A percentile compares a stretch with the other conserved stretches of the same genome.
Conservation (phyloP, 805 yeast species). For the Candida khao-thaluensis region DNA sequence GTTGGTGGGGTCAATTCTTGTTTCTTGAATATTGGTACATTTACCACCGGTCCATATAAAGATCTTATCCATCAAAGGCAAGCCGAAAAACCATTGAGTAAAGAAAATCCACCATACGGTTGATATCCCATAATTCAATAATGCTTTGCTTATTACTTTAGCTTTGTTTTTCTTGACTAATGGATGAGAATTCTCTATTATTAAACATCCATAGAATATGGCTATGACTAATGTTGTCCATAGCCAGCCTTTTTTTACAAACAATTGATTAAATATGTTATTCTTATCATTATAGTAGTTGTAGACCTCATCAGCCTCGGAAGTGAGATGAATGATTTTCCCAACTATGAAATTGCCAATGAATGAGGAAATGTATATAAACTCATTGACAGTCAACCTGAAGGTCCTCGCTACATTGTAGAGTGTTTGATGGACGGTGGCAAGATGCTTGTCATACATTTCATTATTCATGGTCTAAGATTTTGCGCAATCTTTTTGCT, state of each 20-base stretch:
- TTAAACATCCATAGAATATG: constrained; percentile 24
- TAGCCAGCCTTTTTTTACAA: constrained; percentile 90
- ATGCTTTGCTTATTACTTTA: constrained; percentile 18
- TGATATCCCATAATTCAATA: constrained; percentile 48
- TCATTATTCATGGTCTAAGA: constrained; percentile 5
- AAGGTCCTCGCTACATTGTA: background rate
- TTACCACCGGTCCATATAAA: constrained; percentile 81
- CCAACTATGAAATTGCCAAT: constrained; percentile 48
- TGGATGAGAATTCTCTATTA: constrained; percentile 11
- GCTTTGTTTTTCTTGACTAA: constrained; percentile 8
- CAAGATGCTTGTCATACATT: constrained; percentile 5
- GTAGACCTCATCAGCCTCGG: constrained; percentile 47
- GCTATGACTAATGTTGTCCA: constrained; percentile 61
- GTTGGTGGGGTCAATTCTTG: constrained; percentile 7
- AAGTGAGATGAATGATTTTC: constrained; percentile 44
- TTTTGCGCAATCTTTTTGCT: constrained; percentile 3
- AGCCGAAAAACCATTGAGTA: constrained; percentile 84
- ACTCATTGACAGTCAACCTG: constrained; percentile 19
- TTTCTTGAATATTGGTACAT: constrained; percentile 44
- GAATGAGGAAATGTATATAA: constrained; percentile 32
- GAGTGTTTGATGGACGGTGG: constrained; percentile 2
- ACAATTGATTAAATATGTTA: constrained; percentile 65
- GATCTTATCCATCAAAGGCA: constrained; percentile 85
- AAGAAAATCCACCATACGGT: constrained; percentile 83
- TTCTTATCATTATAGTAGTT: constrained; percentile 59